Percentiles rank a stretch among this genome's conserved stretches.
Evolutionary conservation across 192 early-diverging fungal species (phyloP).

Genomic region (Mortierella hygrophila): DNA sequence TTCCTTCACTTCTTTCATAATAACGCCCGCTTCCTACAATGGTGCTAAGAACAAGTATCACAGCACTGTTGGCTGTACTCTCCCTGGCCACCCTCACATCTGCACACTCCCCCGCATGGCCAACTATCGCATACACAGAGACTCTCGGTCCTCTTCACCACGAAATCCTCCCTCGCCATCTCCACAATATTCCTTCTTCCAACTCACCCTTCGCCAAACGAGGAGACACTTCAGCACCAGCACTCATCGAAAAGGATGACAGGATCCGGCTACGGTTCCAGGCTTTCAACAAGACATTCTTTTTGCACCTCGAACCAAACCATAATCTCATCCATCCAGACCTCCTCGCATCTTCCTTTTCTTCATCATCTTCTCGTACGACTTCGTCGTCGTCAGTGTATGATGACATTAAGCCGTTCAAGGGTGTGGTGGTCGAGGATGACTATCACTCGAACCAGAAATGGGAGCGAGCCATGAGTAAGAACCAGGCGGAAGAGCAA

Average conservation of each 20-base stretch:
- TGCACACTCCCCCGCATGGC: slow-evolving; percentile 21
- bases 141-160: slow-evolving; percentile 13
- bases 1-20: not conserved
- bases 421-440: slow-evolving; percentile 32
- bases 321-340: slow-evolving; percentile 29
- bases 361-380: not conserved
- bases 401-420: slow-evolving; percentile 30
- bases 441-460: not conserved
- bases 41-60: not conserved
- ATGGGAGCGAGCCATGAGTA: slow-evolving; percentile 24
- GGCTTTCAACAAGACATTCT: slow-evolving; percentile 30
- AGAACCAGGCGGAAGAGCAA: not conserved
- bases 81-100: not conserved
- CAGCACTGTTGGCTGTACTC: not conserved
- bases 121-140: slow-evolving; percentile 26
- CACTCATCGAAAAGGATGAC: slow-evolving; percentile 21
- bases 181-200: not conserved
- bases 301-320: slow-evolving; percentile 31
- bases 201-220: slow-evolving; percentile 10
- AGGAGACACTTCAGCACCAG: not conserved
- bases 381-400: not conserved
- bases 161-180: slow-evolving; percentile 22
- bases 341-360: not conserved
- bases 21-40: not conserved
- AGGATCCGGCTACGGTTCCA: slow-evolving; percentile 15